Evolutionary conservation across 257 asterid species (phyloP), one percentile per base, ranked within the genome.

Genomic region (Thymus quinquecostatus): DNA sequence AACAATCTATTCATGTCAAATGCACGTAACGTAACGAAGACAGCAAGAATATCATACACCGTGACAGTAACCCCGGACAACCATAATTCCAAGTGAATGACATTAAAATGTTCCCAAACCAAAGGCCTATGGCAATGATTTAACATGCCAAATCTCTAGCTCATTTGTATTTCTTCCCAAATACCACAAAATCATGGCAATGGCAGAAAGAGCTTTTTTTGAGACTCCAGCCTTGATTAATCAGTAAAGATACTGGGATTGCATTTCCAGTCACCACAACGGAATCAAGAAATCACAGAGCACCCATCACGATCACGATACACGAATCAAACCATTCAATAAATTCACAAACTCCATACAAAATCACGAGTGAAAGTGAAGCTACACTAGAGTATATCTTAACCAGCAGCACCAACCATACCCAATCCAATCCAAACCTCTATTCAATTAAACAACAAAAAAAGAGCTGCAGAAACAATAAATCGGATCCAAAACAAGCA

Each of bases 141-240:
- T 21, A 30, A 34, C 10, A 75, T 84, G 86, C 94, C 98, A 92
- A 92, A 81, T 92, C 98, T 92, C 96, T 69, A 69, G 84, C 96
- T 85, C 94, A 62, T 66, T 10, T 2, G 94, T 89, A 30, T 82
- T 88, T 78, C 91, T 80, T 82, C 66, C 80, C 87, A 77, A 83
- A 80, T 54, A 71, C 83, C 81, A 82, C 74, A 56, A 34, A 21
- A 2, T 5, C 5, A 47, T 78, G 81, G 69, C 54, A 48, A 11
- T 77, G 82, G 77, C 45, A 66, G 66, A 71, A 75, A 81, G 89
- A 84, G 90, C 96, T 67, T 56, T 77, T 21, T 85, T 48, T 2
- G 96, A 92, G 98, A 92, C 86, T 85, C 98, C 95, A 86, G 98
- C 98, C 98, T 88, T 85, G 98, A 86, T 89, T 86, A 57, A 12